These are phyloP conservation scores for Cadophora malorum DNA, from an alignment of 2,329 filamentous ascomycete species.

Conservation along the genomic window DNA sequence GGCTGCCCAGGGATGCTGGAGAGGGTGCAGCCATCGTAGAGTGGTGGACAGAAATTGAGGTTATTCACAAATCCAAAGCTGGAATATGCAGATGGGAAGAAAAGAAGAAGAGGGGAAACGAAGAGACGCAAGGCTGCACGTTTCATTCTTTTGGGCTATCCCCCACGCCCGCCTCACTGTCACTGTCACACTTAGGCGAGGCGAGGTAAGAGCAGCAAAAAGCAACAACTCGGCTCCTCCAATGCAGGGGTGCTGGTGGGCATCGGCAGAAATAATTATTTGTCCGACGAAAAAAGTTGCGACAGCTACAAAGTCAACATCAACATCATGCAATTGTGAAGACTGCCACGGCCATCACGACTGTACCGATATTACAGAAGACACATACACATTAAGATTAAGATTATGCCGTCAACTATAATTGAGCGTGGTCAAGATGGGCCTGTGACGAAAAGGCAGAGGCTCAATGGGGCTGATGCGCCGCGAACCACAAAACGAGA, in stretches of 20 bases:
- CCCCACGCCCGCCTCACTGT: background rate
- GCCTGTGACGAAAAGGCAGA: conserved; percentile 79
- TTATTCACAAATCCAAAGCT: background rate
- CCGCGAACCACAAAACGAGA: conserved; percentile 53
- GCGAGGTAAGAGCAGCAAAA: background rate
- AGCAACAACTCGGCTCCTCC: background rate
- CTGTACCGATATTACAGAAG: background rate
- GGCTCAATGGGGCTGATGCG: conserved; percentile 55
- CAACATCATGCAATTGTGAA: conserved; percentile 9
- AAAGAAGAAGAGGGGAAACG: background rate
- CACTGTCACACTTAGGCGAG: conserved; percentile 10
- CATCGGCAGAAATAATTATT: conserved; percentile 15
- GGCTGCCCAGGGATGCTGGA: background rate
- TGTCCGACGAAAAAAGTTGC: conserved; percentile 19
- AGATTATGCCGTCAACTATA: conserved; percentile 53
- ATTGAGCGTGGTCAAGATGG: conserved; percentile 55
- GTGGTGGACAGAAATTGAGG: background rate
- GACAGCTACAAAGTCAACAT: background rate
- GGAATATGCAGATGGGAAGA: background rate
- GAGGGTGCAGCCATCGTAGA: background rate
- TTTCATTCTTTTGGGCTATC: background rate
- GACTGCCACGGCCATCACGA: conserved; percentile 11
- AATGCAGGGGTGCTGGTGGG: background rate
- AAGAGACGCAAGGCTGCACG: background rate
- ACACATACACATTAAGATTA: background rate